A percentile compares a stretch with the other conserved stretches of the same genome.
Evolutionary conservation across 345 rosid species (phyloP).

Genomic region (Raphanus raphanistrum): DNA sequence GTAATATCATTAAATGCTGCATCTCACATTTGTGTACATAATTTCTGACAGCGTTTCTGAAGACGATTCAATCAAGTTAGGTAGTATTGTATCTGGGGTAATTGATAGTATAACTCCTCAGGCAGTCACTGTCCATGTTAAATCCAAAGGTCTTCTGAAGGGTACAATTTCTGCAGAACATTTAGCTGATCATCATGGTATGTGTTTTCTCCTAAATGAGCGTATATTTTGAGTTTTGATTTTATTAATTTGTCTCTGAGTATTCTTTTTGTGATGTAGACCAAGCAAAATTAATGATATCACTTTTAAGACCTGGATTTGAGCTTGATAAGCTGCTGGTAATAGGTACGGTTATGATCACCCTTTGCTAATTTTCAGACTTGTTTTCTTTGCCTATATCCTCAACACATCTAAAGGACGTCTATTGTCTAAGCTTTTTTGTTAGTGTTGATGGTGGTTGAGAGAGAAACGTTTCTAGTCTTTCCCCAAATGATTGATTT

Average conservation of each 20-base stretch:
- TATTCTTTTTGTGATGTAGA: conserved; percentile 53
- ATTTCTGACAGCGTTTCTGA: conserved; percentile 61
- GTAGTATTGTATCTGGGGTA: conserved; percentile 74
- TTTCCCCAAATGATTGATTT: not conserved
- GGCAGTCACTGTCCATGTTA: conserved; percentile 59
- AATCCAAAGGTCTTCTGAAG: conserved; percentile 57
- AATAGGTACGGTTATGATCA: conserved; percentile 54
- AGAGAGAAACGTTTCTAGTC: not conserved
- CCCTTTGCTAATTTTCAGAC: conserved; percentile 8
- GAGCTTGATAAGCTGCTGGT: conserved; percentile 81
- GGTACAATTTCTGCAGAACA: conserved; percentile 79
- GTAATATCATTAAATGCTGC: conserved; percentile 6
- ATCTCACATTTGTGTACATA: conserved; percentile 21
- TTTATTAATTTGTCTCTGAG: conserved; percentile 33
- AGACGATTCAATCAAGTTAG: conserved; percentile 73
- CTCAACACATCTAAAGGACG: not conserved
- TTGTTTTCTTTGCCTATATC: conserved; percentile 6
- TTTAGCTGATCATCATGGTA: conserved; percentile 94
- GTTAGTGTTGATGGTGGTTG: not conserved
- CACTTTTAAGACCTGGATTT: conserved; percentile 76
- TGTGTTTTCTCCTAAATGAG: conserved; percentile 17
- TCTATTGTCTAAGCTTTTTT: not conserved
- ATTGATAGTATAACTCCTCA: conserved; percentile 66
- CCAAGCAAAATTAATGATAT: conserved; percentile 62
- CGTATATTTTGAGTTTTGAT: conserved; percentile 3